Base-by-base conservation (phyloP, 345 rosid genomes). In the Chamaenerion angustifolium region DNA sequence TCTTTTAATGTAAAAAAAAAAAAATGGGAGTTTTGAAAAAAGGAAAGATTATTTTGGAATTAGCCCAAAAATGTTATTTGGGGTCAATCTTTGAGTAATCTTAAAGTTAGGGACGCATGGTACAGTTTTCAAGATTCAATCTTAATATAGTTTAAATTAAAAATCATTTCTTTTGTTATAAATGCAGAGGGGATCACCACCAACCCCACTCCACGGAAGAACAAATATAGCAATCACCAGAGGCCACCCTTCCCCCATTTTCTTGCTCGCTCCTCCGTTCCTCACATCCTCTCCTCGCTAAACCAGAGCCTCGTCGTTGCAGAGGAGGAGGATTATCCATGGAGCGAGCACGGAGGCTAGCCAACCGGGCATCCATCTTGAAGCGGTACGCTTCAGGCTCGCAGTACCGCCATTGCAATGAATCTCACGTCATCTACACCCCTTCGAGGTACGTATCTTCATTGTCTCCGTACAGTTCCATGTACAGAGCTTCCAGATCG, bases 261-360 rank as follows among this genome's bases (percentile, higher is more conserved):
- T 11, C 55, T 51, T 48, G 23, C 42, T 9, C 37, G 40, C 25
- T 46, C 48, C 58, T 43, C 52, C 51, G 48, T 41, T 56, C 18
- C 13, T 11, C 43, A 45, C 12, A 35, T 23, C 23, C 40, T n/a
- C 48, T 23, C 37, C 37, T 31, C 37, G 37, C 3, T 1, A 31
- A 31, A 31, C 37, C 37, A 31, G 37, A 31, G 3, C 37, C 10
- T 48, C 50, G 31, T 12, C 27, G 48, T 27, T 56, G 10, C 35
- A 11, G 56, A 17, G 56, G 45, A 17, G 19, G 48, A 53, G 46
- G n/a, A 19, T 53, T 14, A 12, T 4, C 60, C 56, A 88, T 88
- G 99, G 99, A 88, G 68, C 90, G 96, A 15, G 96, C 96, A 47
- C 75, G 99, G 85, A 62, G 72, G 64, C 67, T 87, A 47, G 90